Evolutionary conservation across 495 filamentous ascomycete genomes (phyloP), one percentile per base, ranked within the genome.

Genomic region (Xylaria cubensis): DNA sequence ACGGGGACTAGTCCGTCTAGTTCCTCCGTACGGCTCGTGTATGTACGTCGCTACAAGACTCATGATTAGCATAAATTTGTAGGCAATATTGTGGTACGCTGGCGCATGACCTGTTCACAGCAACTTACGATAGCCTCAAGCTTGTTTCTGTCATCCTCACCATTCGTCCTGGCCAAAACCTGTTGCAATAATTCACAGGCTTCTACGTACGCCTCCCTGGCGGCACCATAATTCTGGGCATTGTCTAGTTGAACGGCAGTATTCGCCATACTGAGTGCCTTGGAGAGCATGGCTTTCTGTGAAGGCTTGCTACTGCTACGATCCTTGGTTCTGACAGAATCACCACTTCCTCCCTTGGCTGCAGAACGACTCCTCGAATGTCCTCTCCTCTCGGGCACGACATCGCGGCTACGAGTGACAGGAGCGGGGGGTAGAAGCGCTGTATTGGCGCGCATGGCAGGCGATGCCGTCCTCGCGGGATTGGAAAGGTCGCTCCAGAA

Each of bases 281-380:
- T 95, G 4, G 94, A 97, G 19, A 99, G 86, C 94, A 98, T 98
- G n/a, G 90, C 90, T 82, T 97, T 97, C 79, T 97, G 93, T 0
- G 93, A 94, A 19, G 80, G 80, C 70, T 85, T 86, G 39, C 64
- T 75, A 15, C 72, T 68, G 13, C 74, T 67, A 80, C 86, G 69
- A 75, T 79, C 77, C 69, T 73, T 78, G 8, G 72, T 71, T 34
- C 74, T 74, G 10, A 74, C 81, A 8, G 80, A 76, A 56, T 86
- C 85, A 12, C 76, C 74, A 70, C 83, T 85, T 32, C 81, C 85
- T 5, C 80, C 85, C 8, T 76, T 76, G 17, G 80, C 77, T 21
- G 84, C 78, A n/a, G 86, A 86, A 21, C 84, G 82, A 72, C 84
- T 82, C 70, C 84, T 80, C 29, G 85, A 82, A 77, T 88, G 83